These are phyloP conservation scores for Seiridium unicorne DNA, from an alignment of 2,329 filamentous ascomycete genomes.

Conservation along the genomic window DNA sequence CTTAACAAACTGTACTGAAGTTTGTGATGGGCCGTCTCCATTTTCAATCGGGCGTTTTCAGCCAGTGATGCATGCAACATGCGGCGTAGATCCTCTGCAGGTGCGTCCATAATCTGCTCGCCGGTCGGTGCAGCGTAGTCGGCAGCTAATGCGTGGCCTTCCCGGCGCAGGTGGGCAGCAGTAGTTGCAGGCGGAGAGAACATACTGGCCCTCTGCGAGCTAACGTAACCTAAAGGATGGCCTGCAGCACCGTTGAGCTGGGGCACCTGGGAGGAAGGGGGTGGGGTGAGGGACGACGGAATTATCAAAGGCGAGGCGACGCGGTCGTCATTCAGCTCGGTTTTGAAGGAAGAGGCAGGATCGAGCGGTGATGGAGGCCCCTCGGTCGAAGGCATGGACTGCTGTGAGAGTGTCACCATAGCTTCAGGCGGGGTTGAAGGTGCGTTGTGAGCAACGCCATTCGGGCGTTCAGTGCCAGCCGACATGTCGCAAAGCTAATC, in stretches of 20 bases:
- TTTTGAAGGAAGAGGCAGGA: constrained; percentile 46
- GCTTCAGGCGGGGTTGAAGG: constrained; percentile 31
- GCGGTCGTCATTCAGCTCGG: constrained; percentile 47
- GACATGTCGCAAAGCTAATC: constrained; percentile 4
- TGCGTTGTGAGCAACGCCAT: constrained; percentile 19
- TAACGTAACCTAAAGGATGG: constrained; percentile 29
- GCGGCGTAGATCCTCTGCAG: constrained; percentile 53
- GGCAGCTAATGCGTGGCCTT: constrained; percentile 18
- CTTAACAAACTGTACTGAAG: constrained; percentile 82
- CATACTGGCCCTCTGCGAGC: constrained; percentile 45
- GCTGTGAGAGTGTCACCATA: constrained; percentile 41
- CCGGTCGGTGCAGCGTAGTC: constrained; percentile 48
- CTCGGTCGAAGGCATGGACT: constrained; percentile 58
- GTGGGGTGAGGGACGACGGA: constrained; percentile 57
- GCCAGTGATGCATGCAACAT: constrained; percentile 55
- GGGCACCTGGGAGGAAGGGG: constrained; percentile 51
- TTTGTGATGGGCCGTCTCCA: constrained; percentile 86
- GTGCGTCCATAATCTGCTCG: constrained; percentile 50
- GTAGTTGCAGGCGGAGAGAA: constrained; percentile 55
- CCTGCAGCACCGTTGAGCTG: constrained; percentile 24
- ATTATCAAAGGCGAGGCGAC: constrained; percentile 43
- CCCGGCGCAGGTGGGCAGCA: constrained; percentile 30
- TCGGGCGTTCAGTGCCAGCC: constrained; percentile 1
- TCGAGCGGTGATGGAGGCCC: constrained; percentile 52
- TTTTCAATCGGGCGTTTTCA: constrained; percentile 64